A percentile compares a stretch with the other conserved stretches of the same genome.
phyloP scores from a whole-genome alignment of 2,329 filamentous ascomycete genomes.

The Sclerotinia borealis region DNA sequence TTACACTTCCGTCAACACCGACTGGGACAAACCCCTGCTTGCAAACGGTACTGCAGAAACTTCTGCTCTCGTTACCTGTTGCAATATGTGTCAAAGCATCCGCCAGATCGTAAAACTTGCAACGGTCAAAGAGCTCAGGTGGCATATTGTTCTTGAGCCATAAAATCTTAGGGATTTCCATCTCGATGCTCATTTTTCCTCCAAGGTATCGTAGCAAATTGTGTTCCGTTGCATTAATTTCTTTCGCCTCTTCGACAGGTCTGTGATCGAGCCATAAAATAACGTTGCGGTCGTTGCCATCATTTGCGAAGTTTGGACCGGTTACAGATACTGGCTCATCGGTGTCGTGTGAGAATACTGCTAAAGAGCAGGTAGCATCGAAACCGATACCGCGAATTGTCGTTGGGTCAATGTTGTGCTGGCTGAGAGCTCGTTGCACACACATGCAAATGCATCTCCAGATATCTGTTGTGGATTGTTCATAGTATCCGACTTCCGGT shows the following conservation, averaged over 20 bases:
- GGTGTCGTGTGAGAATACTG: conserved; percentile 83
- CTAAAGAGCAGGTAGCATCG: conserved; percentile 95
- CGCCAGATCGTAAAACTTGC: conserved; percentile 94
- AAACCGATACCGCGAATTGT: conserved; percentile 89
- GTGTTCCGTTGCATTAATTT: conserved; percentile 89
- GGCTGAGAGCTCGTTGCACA: conserved; percentile 73
- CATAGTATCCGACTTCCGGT: conserved; percentile 70
- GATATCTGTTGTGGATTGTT: conserved; percentile 97
- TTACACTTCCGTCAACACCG: conserved; percentile 94
- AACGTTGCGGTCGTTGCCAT: conserved; percentile 83
- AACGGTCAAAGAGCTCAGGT: conserved; percentile 77
- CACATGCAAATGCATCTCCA: conserved; percentile 92
- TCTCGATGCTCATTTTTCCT: conserved; percentile 97
- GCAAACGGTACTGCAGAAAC: conserved; percentile 93
- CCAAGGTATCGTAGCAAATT: conserved; percentile 93
- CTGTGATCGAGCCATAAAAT: conserved; percentile 97
- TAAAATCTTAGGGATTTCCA: conserved; percentile 97
- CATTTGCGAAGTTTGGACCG: conserved; percentile 74
- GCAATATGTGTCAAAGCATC: conserved; percentile 93
- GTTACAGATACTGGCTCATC: conserved; percentile 90
- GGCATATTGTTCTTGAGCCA: conserved; percentile 99
- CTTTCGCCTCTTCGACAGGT: conserved; percentile 80
- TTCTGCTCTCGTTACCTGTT: conserved; percentile 84
- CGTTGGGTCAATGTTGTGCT: conserved; percentile 70
- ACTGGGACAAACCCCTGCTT: conserved; percentile 96